Evolutionary conservation across 2,329 filamentous ascomycete species (phyloP).

Genomic region (Thermothelomyces thermophilus): DNA sequence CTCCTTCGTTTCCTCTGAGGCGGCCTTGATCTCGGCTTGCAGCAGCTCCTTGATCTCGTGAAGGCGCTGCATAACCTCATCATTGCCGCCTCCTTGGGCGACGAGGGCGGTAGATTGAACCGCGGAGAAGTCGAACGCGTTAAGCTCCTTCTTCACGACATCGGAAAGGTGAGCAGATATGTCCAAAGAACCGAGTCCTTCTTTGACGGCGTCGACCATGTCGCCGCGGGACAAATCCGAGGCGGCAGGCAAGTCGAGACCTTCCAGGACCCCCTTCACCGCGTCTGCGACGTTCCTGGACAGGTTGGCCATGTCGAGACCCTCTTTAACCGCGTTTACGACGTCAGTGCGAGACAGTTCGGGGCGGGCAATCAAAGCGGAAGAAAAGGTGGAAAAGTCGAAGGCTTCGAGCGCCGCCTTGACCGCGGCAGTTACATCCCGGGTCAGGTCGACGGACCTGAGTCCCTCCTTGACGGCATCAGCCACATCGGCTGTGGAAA

Average conservation of each 20-base stretch:
- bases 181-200: constrained; percentile 14
- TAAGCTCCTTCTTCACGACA: constrained; percentile 17
- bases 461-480: constrained; percentile 23
- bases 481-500: constrained; percentile 15
- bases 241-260: constrained; percentile 28
- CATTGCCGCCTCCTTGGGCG: constrained; percentile 36
- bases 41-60: constrained; percentile 60
- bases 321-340: constrained; percentile 22
- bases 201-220: constrained; percentile 21
- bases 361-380: constrained; percentile 13
- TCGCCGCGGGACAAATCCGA: constrained; percentile 20
- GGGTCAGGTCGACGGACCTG: constrained; percentile 28
- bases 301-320: constrained; percentile 10
- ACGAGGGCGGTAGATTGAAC: constrained; percentile 29
- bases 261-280: constrained; percentile 16
- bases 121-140: constrained; percentile 29
- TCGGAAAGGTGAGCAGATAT: constrained; percentile 4
- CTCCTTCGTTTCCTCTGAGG: constrained; percentile 63
- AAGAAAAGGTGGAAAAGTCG: constrained; percentile 21
- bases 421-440: constrained; percentile 15
- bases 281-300: constrained; percentile 15
- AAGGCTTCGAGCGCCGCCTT: constrained; percentile 11
- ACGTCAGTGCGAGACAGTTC: constrained; percentile 19
- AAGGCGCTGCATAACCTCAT: constrained; percentile 49
- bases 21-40: constrained; percentile 51